Base-by-base conservation (phyloP, 164 flowering plant species). In the Taxillus chinensis region DNA sequence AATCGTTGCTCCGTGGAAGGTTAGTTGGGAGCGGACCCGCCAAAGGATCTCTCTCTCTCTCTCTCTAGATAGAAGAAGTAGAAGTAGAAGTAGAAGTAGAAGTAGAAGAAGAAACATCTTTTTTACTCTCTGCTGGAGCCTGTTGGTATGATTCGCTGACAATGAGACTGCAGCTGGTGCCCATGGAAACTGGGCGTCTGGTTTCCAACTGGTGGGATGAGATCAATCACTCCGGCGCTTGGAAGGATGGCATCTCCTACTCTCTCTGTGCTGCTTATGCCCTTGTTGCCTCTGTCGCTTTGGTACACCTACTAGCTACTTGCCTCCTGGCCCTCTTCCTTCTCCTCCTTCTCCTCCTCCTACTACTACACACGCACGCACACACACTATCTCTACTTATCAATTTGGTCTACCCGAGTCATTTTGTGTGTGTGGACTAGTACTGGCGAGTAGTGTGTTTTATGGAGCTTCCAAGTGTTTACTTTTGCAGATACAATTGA, bases 161-260 rank as follows among this genome's bases (percentile, higher is more conserved):
- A 69, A 52, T 71, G 74, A 65, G 67, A 57, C 64, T 73, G 64
- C 56, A 55, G 63, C 62, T 67, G 17, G 15, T 67, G 56, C 62
- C 78, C 62, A n/a, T 65, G 59, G 27, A 27, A 27, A 27, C 27
- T 27, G 27, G 27, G 27, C 27, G 55, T n/a, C 51, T 65, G 56
- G 48, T 27, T 7, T 48, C 73, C 8, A 58, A 57, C 67, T 95
- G 99, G 99, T 95, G 99, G 99, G 71, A 82, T 59, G 80, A 86
- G 73, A 77, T 95, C 76, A 91, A 91, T 60, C 87, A 83, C 27
- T 89, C 97, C 3, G 70, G 74, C 62, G 62, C 46, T 8, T 90
- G 97, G 97, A 97, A 93, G 70, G 89, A 87, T 62, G 95, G 86
- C 59, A 87, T 93, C 73, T 93, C 87, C 71, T 89, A 66, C 78